These are phyloP conservation scores for Beauveria bassiana DNA, from an alignment of 2,329 filamentous ascomycete genomes.

Conservation along the genomic window DNA sequence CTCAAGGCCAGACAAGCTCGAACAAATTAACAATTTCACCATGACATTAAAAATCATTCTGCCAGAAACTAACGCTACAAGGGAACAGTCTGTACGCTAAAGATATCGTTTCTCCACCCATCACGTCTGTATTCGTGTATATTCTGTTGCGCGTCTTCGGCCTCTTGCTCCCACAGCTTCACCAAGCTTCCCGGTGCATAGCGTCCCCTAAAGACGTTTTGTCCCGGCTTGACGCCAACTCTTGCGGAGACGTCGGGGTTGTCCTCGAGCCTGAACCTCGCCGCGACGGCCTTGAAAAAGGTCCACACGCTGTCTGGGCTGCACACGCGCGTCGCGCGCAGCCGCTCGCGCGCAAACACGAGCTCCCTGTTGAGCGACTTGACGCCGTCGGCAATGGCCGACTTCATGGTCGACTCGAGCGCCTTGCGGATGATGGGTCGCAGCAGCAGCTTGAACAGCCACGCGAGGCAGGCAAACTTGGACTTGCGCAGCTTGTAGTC, in stretches of 20 bases:
- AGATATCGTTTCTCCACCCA: constrained; percentile 83
- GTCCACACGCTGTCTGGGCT: constrained; percentile 71
- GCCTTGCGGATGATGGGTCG: constrained; percentile 72
- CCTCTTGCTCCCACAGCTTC: constrained; percentile 84
- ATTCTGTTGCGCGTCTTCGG: constrained; percentile 57
- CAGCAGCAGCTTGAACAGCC: constrained; percentile 77
- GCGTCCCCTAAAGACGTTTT: constrained; percentile 66
- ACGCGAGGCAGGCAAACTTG: constrained; percentile 69
- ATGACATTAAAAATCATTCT: not conserved
- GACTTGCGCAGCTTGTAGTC: constrained; percentile 68
- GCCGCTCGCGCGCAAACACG: constrained; percentile 75
- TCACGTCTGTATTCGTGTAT: constrained; percentile 65
- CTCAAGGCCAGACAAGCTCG: too few species aligned
- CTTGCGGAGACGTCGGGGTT: constrained; percentile 71
- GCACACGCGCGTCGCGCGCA: constrained; percentile 77
- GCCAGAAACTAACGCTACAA: not conserved
- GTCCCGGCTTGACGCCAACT: constrained; percentile 56
- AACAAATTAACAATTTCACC: too few species aligned
- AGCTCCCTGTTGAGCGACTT: constrained; percentile 76
- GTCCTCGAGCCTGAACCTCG: constrained; percentile 61
- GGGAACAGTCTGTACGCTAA: constrained; percentile 36
- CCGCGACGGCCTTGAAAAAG: constrained; percentile 75
- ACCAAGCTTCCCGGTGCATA: constrained; percentile 88
- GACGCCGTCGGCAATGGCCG: constrained; percentile 61
- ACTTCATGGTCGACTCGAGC: constrained; percentile 70